Conservation (phyloP, 2,329 filamentous ascomycete genomes). For the Alternaria ethzedia region DNA sequence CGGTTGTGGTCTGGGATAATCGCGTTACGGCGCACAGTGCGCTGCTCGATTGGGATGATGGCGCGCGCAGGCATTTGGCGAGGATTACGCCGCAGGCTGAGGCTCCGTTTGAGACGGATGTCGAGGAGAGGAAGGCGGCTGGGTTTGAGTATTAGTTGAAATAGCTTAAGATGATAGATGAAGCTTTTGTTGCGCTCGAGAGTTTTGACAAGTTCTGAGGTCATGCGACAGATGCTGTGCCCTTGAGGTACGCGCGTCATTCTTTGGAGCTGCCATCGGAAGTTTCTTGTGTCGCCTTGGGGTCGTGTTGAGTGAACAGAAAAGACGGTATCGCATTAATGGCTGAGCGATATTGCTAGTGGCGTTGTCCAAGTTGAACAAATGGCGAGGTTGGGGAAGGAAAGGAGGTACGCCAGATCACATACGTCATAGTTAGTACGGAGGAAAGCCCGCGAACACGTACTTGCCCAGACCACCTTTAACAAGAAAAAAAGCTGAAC, state of each 20-base stretch:
- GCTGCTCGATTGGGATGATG: conserved; percentile 80
- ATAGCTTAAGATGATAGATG: background rate
- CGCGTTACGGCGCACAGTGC: conserved; percentile 80
- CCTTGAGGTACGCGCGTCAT: background rate
- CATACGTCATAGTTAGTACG: background rate
- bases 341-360: background rate
- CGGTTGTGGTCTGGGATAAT: conserved; percentile 88
- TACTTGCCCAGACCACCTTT: background rate
- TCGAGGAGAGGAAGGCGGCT: conserved; percentile 38
- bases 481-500: no score
- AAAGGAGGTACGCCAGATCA: background rate
- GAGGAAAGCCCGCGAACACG: background rate
- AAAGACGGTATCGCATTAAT: background rate
- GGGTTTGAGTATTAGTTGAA: conserved; percentile 28
- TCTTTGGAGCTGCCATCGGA: background rate
- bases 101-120: conserved; percentile 70
- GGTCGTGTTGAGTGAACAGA: no score
- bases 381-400: background rate
- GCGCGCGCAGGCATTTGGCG: conserved; percentile 78
- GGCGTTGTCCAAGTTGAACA: background rate
- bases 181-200: background rate
- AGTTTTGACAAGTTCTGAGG: background rate
- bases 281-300: background rate
- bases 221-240: background rate
- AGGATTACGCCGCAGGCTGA: conserved; percentile 86